phyloP scores from a whole-genome alignment of 768 basidiomycete species.

The Lactifluus echinatus region DNA sequence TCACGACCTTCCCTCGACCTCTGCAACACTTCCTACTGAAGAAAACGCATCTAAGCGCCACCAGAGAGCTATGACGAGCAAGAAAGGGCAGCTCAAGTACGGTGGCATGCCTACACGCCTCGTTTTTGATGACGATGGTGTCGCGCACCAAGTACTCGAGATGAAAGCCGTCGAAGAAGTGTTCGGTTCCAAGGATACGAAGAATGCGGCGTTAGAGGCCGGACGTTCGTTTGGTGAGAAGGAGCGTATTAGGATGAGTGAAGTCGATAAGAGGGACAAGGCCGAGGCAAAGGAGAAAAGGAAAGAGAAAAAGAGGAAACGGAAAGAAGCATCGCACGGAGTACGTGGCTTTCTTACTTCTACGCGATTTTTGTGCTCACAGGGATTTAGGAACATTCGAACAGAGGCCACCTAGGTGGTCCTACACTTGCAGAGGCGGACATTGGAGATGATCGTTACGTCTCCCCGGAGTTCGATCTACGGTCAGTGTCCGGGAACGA shows the following conservation, averaged over 20 bases:
- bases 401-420: slow-evolving; percentile 23
- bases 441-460: slow-evolving; percentile 51
- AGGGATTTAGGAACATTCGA: slow-evolving; percentile 14
- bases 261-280: slow-evolving; percentile 68
- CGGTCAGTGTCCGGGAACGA: slow-evolving; percentile 30
- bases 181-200: slow-evolving; percentile 48
- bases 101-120: slow-evolving; percentile 62
- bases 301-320: slow-evolving; percentile 84
- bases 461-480: slow-evolving; percentile 62
- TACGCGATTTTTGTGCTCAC: neutral
- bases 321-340: slow-evolving; percentile 62
- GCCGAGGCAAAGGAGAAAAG: slow-evolving; percentile 81
- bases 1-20: slow-evolving; percentile 49
- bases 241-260: slow-evolving; percentile 64
- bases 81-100: slow-evolving; percentile 57
- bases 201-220: slow-evolving; percentile 53
- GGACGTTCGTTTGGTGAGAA: slow-evolving; percentile 62
- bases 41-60: slow-evolving; percentile 82
- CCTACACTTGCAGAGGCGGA: slow-evolving; percentile 32
- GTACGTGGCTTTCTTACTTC: slow-evolving; percentile 17
- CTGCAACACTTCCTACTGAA: slow-evolving; percentile 25
- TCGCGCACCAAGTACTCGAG: slow-evolving; percentile 75
- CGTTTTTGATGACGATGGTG: slow-evolving; percentile 85
- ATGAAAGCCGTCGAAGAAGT: slow-evolving; percentile 64
- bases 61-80: slow-evolving; percentile 61